A percentile compares a stretch with the other conserved stretches of the same genome.
Conservation (phyloP, 2,329 filamentous ascomycete species). For the Paecilomyces sp. region DNA sequence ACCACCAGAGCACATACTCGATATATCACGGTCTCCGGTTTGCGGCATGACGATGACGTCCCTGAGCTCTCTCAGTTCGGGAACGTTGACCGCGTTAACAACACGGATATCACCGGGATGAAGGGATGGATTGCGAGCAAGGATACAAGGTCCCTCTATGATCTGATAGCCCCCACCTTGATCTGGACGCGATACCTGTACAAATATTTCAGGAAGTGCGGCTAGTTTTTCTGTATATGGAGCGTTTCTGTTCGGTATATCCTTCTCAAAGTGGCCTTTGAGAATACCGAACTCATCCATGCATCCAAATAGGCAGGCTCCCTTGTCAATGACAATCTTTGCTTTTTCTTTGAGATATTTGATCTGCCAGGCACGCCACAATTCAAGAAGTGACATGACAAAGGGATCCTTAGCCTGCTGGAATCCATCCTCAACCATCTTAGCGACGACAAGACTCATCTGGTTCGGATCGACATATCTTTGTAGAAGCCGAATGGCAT, state of each 20-base stretch:
- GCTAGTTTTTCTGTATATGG: conserved; percentile 38
- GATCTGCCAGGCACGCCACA: conserved; percentile 86
- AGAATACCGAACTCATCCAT: conserved; percentile 77
- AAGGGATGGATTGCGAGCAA: conserved; percentile 88
- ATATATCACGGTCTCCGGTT: conserved; percentile 72
- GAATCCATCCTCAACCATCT: conserved; percentile 75
- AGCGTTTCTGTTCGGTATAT: conserved; percentile 26
- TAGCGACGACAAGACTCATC: conserved; percentile 64
- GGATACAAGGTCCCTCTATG: conserved; percentile 68
- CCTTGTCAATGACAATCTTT: conserved; percentile 70
- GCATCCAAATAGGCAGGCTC: conserved; percentile 81
- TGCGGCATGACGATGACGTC: conserved; percentile 86
- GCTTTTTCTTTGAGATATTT: conserved; percentile 92
- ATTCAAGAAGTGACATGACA: conserved; percentile 64
- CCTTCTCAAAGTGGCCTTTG: conserved; percentile 58
- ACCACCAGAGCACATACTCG: conserved; percentile 92
- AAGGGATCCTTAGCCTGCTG: conserved; percentile 71
- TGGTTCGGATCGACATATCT: conserved; percentile 81
- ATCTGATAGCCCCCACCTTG: conserved; percentile 52
- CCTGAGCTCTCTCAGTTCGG: conserved; percentile 65
- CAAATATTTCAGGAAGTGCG: conserved; percentile 74
- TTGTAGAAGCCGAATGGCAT: conserved; percentile 62
- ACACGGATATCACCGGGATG: conserved; percentile 89
- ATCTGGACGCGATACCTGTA: conserved; percentile 63
- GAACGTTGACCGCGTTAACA: conserved; percentile 72